Conservation (phyloP, 1,139 yeast species). For the Geotrichum europaeum region DNA sequence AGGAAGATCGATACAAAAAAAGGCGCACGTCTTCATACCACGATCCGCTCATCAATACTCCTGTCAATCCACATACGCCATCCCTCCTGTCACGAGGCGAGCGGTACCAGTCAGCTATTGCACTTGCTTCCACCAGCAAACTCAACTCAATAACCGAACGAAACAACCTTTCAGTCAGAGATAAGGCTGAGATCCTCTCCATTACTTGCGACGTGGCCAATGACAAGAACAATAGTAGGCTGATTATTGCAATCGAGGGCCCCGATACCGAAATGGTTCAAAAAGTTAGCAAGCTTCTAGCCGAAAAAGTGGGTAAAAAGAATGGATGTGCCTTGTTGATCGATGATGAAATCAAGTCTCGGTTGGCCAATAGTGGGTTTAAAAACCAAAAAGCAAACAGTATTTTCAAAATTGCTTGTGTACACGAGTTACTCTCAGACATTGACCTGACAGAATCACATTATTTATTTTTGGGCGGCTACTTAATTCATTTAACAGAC, state of each 20-base stretch:
- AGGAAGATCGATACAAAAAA: conserved; percentile 22
- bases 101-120: conserved; percentile 26
- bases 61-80: conserved; percentile 13
- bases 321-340: not conserved
- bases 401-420: conserved; percentile 29
- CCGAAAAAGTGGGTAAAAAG: conserved; percentile 9
- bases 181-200: conserved; percentile 28
- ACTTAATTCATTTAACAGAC: conserved; percentile 28
- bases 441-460: conserved; percentile 13
- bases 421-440: conserved; percentile 27
- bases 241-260: conserved; percentile 28
- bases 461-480: conserved; percentile 24
- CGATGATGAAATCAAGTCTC: not conserved
- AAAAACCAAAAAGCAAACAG: conserved; percentile 24
- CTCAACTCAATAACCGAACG: conserved; percentile 15
- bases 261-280: conserved; percentile 23
- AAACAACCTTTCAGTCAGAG: conserved; percentile 19
- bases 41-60: conserved; percentile 26
- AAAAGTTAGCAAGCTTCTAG: conserved; percentile 19
- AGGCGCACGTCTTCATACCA: conserved; percentile 31
- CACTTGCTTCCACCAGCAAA: conserved; percentile 20
- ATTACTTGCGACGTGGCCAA: conserved; percentile 22
- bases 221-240: not conserved
- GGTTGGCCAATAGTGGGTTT: conserved; percentile 19
- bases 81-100: conserved; percentile 19